Conservation (phyloP, 495 filamentous ascomycete species). For the Penicillium dipodomyicola region DNA sequence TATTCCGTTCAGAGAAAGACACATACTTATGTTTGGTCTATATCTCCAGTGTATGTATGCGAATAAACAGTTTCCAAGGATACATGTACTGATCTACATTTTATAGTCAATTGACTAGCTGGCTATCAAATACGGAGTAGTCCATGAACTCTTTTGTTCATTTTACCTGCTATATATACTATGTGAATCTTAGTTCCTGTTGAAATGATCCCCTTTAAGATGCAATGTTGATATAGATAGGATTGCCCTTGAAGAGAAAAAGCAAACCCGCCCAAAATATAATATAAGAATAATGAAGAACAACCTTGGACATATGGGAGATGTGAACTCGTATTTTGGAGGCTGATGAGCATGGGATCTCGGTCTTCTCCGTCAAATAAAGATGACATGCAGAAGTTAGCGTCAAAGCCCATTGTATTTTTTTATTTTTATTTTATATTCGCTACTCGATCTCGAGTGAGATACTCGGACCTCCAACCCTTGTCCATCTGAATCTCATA, state of each 20-base stretch:
- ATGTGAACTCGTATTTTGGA: not conserved
- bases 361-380: not conserved
- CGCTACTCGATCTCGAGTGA: not conserved
- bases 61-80: not conserved
- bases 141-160: not conserved
- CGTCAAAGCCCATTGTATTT: not conserved
- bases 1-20: not conserved
- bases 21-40: not conserved
- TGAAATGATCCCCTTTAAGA: not conserved
- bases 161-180: not conserved
- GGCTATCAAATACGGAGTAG: not conserved
- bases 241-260: not conserved
- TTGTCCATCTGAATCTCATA: not conserved
- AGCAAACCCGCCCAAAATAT: not conserved
- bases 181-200: not conserved
- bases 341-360: not conserved
- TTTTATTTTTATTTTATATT: not conserved
- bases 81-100: not conserved
- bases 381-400: not conserved
- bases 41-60: not conserved
- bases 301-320: too few relatives aligned
- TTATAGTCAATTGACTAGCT: not conserved
- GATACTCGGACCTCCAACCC: not conserved
- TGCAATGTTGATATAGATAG: not conserved
- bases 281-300: too few relatives aligned